Percentiles rank a stretch among this genome's conserved stretches.
Conservation (phyloP, 1,284 basidiomycete species). For the Trametes polyzona region DNA sequence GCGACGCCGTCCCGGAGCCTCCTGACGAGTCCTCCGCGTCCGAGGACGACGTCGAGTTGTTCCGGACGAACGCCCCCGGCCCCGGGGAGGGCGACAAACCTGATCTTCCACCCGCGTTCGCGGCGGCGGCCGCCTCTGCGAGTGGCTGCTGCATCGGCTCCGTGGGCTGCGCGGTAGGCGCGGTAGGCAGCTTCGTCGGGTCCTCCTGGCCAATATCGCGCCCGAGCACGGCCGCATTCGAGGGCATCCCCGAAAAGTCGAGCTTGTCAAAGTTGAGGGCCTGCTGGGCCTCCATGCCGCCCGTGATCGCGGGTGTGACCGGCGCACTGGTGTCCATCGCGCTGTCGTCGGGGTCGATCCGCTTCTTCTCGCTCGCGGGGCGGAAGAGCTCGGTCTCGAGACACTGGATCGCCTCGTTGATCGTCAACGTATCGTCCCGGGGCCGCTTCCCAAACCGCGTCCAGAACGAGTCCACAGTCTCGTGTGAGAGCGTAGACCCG, state of each 20-base stretch:
- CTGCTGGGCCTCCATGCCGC: conserved; percentile 37
- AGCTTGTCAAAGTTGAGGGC: conserved; percentile 55
- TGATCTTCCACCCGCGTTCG: background rate
- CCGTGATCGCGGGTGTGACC: conserved; percentile 49
- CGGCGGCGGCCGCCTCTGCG: conserved; percentile 25
- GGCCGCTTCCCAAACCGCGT: conserved; percentile 69
- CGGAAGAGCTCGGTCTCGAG: conserved; percentile 81
- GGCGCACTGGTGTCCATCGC: conserved; percentile 43
- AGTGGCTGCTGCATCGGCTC: conserved; percentile 53
- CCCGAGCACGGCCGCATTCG: conserved; percentile 30
- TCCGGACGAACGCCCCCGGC: conserved; percentile 26
- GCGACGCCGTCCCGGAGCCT: conserved; percentile 31
- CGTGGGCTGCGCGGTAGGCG: conserved; percentile 38
- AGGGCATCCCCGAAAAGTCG: conserved; percentile 65
- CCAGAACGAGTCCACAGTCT: conserved; percentile 86
- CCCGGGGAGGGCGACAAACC: conserved; percentile 1
- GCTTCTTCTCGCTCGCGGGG: conserved; percentile 71
- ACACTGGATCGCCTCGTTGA: conserved; percentile 80
- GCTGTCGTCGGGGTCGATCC: conserved; percentile 46
- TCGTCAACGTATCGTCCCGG: conserved; percentile 73
- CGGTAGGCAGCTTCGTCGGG: conserved; percentile 21
- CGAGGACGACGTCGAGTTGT: conserved; percentile 42
- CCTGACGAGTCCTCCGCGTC: conserved; percentile 48
- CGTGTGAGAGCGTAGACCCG: conserved; percentile 85
- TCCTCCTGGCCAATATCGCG: conserved; percentile 15